phyloP scores from a whole-genome alignment of 192 early-diverging fungal genomes.

The Mortierella claussenii region DNA sequence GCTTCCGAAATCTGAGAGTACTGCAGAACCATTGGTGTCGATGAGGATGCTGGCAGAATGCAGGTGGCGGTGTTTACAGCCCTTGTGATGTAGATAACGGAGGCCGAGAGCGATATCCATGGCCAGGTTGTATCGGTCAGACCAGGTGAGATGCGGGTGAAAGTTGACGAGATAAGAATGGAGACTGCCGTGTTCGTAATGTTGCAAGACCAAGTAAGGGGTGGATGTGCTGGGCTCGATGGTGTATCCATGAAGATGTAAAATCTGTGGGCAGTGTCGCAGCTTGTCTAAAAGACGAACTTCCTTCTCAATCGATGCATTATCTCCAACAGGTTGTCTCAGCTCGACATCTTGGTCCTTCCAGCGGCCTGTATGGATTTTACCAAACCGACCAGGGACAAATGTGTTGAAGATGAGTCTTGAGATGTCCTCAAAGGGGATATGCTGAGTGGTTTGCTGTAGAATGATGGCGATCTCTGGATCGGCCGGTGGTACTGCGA shows the following conservation, averaged over 20 bases:
- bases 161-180: slow-evolving; percentile 45
- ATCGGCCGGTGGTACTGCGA: slow-evolving; percentile 28
- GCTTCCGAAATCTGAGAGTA: slow-evolving; percentile 46
- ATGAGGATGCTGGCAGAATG: slow-evolving; percentile 46
- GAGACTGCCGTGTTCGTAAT: slow-evolving; percentile 44
- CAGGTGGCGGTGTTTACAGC: slow-evolving; percentile 36
- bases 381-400: slow-evolving; percentile 26
- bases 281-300: slow-evolving; percentile 20
- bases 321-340: slow-evolving; percentile 23
- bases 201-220: slow-evolving; percentile 32
- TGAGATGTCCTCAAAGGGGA: slow-evolving; percentile 35
- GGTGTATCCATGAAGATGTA: slow-evolving; percentile 37
- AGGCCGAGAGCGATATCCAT: slow-evolving; percentile 47
- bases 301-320: slow-evolving; percentile 25
- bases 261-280: slow-evolving; percentile 30
- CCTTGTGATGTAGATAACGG: slow-evolving; percentile 38
- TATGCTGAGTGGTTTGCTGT: slow-evolving; percentile 19
- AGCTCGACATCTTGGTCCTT: slow-evolving; percentile 37
- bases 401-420: slow-evolving; percentile 23
- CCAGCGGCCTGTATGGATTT: slow-evolving; percentile 42
- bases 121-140: slow-evolving; percentile 53
- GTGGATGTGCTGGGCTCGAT: slow-evolving; percentile 23
- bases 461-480: slow-evolving; percentile 18
- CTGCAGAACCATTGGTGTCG: slow-evolving; percentile 48
- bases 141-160: slow-evolving; percentile 48